Evolutionary conservation across 176 grass and related monocot species (phyloP).

Genomic region (Pontederia crassipes): DNA sequence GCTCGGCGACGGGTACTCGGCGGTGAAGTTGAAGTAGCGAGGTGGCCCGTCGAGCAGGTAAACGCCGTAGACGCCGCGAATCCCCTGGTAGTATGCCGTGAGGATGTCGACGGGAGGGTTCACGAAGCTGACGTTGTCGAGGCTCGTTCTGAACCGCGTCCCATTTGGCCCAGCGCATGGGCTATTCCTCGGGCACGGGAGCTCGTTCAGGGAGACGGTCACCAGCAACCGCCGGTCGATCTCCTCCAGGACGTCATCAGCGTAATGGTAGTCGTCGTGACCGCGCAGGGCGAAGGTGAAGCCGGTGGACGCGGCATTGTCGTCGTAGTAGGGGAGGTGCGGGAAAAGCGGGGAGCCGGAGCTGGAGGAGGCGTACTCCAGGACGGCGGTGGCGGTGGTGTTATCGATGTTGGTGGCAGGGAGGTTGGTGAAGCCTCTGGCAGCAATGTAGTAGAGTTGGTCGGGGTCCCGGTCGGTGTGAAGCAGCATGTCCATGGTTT

Average conservation of each 20-base stretch:
- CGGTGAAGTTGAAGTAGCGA: conserved; percentile 1
- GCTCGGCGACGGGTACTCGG: conserved; percentile 1
- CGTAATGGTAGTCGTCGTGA: conserved; percentile 23
- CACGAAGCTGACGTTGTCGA: conserved; percentile 14
- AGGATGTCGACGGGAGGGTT: neutral
- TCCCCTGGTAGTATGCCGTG: conserved; percentile 2
- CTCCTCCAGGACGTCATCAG: conserved; percentile 27
- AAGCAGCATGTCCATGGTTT: conserved; percentile 73
- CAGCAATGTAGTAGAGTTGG: conserved; percentile 41
- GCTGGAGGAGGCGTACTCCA: conserved; percentile 32
- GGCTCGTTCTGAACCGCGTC: neutral
- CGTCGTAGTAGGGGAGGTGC: conserved; percentile 42
- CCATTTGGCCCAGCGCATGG: neutral
- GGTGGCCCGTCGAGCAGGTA: conserved; percentile 1
- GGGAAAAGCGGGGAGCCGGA: conserved; percentile 6
- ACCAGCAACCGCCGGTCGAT: conserved; percentile 47
- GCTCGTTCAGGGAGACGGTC: conserved; percentile 56
- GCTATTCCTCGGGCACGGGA: conserved; percentile 45
- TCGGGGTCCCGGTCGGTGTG: conserved; percentile 15
- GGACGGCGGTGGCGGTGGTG: conserved; percentile 44
- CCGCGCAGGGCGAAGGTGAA: conserved; percentile 39
- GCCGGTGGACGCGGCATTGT: conserved; percentile 27
- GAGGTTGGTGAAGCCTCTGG: conserved; percentile 46
- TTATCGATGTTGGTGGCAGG: conserved; percentile 60
- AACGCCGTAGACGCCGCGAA: neutral